Evolutionary conservation across 2,329 filamentous ascomycete genomes (phyloP).

Genomic region (Diaporthe batatas): DNA sequence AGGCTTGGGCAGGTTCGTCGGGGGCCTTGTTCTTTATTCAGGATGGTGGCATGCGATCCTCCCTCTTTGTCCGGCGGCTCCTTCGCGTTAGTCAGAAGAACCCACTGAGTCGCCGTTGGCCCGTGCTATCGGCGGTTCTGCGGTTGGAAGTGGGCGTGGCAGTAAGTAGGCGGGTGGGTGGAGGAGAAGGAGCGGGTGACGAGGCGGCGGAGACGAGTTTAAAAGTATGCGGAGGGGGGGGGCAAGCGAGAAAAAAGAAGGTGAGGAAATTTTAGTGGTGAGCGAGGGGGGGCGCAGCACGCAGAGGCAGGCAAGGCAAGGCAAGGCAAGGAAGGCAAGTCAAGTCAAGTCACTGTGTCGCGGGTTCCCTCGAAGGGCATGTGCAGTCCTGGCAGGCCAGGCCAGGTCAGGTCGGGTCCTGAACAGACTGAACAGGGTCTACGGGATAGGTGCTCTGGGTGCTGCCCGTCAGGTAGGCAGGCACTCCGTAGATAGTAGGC

Average conservation of each 20-base stretch:
- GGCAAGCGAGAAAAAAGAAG: not conserved
- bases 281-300: conserved; percentile 6
- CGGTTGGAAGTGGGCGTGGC: conserved; percentile 32
- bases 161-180: conserved; percentile 19
- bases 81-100: conserved; percentile 34
- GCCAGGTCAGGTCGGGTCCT: too few relatives aligned
- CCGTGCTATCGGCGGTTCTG: conserved; percentile 37
- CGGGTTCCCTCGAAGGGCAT: conserved; percentile 1
- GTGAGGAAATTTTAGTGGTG: not conserved
- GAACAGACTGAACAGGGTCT: too few relatives aligned
- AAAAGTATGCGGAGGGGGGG: conserved; percentile 15
- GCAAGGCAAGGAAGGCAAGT: too few relatives aligned
- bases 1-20: conserved; percentile 8
- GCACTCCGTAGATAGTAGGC: too few relatives aligned
- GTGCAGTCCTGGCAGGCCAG: not conserved
- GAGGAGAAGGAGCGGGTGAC: conserved; percentile 20
- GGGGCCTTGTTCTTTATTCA: conserved; percentile 32
- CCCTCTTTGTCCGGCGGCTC: conserved; percentile 35
- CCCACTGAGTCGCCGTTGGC: conserved; percentile 34
- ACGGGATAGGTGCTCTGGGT: conserved; percentile 1
- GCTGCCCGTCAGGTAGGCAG: not conserved
- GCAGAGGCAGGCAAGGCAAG: conserved; percentile 13
- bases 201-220: conserved; percentile 31
- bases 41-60: conserved; percentile 21
- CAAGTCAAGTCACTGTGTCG: conserved; percentile 17